Conservation (phyloP, 768 basidiomycete species). For the Gelatoporia subvermispora region DNA sequence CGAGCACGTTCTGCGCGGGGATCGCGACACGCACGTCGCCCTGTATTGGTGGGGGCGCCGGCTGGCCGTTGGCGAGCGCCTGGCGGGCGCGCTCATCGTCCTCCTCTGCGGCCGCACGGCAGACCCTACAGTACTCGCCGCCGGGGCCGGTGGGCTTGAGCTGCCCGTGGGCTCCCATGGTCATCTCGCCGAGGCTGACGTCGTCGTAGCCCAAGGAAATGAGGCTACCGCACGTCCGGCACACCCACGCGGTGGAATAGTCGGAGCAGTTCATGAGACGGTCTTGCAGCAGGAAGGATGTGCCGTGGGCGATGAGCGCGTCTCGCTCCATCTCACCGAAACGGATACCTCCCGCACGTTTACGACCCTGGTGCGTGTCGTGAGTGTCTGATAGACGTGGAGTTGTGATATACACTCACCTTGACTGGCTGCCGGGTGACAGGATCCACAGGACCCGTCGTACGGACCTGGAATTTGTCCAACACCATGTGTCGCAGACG, state of each 20-base stretch:
- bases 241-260: slow-evolving; percentile 99
- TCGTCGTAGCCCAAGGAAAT: slow-evolving; percentile 97
- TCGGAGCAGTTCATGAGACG: slow-evolving; percentile 99
- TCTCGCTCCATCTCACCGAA: slow-evolving; percentile 99
- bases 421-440: slow-evolving; percentile 96
- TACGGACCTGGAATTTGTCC: slow-evolving; percentile 99
- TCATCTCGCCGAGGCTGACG: slow-evolving; percentile 62
- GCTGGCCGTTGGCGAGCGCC: slow-evolving; percentile 52
- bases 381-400: slow-evolving; percentile 1
- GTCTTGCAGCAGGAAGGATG: slow-evolving; percentile 97
- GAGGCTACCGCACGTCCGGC: slow-evolving; percentile 91
- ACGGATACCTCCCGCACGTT: slow-evolving; percentile 97
- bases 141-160: slow-evolving; percentile 64
- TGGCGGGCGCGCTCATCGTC: slow-evolving; percentile 58
- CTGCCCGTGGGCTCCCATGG: slow-evolving; percentile 43
- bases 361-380: slow-evolving; percentile 68
- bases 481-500: slow-evolving; percentile 98
- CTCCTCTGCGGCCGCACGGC: slow-evolving; percentile 66
- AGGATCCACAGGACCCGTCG: slow-evolving; percentile 95
- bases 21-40: slow-evolving; percentile 62
- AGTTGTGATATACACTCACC: slow-evolving; percentile 39
- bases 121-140: slow-evolving; percentile 96
- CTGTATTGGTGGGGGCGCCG: slow-evolving; percentile 33
- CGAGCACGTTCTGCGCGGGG: slow-evolving; percentile 62
- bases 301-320: slow-evolving; percentile 96